A percentile compares a stretch with the other conserved stretches of the same genome.
phyloP scores from a whole-genome alignment of 2,329 filamentous ascomycete species.

The Colletotrichum coccodes region DNA sequence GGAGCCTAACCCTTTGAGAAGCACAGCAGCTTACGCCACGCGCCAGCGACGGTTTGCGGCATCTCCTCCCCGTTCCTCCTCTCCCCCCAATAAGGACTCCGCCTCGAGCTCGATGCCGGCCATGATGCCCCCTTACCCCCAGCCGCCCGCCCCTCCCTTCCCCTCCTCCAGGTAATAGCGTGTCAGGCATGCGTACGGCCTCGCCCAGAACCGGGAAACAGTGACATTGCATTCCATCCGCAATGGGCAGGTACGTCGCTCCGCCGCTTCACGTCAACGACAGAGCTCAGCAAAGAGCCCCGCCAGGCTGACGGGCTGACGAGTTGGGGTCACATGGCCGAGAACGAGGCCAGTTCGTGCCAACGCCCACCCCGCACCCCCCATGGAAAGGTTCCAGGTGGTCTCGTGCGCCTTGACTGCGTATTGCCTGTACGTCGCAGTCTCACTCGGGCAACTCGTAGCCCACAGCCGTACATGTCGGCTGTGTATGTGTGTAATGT shows the following conservation, averaged over 20 bases:
- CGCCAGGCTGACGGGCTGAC: neutral
- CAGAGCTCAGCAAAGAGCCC: neutral
- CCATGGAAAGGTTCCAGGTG: neutral
- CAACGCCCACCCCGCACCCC: neutral
- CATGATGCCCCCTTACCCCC: too few relatives aligned
- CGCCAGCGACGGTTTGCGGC: too few relatives aligned
- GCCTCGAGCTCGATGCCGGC: too few relatives aligned
- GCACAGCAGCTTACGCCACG: too few relatives aligned
- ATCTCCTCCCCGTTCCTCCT: too few relatives aligned
- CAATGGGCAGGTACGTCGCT: neutral
- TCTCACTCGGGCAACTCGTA: slow-evolving; percentile 6
- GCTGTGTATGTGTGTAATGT: neutral
- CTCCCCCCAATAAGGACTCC: too few relatives aligned
- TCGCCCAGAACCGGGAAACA: neutral
- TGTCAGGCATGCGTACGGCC: too few relatives aligned
- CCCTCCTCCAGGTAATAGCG: too few relatives aligned
- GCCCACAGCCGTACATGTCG: neutral
- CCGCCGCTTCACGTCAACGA: neutral
- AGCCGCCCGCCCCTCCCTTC: too few relatives aligned
- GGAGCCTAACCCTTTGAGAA: neutral
- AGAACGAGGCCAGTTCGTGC: neutral
- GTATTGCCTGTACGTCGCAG: slow-evolving; percentile 19
- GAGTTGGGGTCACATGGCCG: neutral
- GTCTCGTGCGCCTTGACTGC: slow-evolving; percentile 21
- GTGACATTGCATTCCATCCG: neutral